phyloP scores from a whole-genome alignment of 768 basidiomycete species.

The Serpula lacrymans region DNA sequence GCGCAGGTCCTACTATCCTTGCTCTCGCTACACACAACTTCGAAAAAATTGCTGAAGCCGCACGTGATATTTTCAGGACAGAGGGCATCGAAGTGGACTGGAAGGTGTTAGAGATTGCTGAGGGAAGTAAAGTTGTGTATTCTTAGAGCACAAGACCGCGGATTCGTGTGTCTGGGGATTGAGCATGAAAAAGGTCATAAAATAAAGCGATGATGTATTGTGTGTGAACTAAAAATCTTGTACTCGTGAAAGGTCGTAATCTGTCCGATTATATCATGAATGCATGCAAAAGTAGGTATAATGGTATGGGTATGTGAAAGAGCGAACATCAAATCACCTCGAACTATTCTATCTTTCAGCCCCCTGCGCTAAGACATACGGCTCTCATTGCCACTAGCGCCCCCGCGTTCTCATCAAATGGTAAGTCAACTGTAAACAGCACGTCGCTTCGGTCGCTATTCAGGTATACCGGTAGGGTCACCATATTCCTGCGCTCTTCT shows the following conservation, averaged over 20 bases:
- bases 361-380: conserved; percentile 85
- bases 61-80: conserved; percentile 65
- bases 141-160: too few species aligned
- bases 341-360: conserved; percentile 39
- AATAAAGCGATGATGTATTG: too few species aligned
- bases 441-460: conserved; percentile 88
- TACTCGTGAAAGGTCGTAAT: not conserved
- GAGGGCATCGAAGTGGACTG: conserved; percentile 84
- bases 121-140: too few species aligned
- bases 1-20: conserved; percentile 96
- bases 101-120: conserved; percentile 75
- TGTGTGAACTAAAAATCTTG: too few species aligned
- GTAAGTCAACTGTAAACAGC: conserved; percentile 84
- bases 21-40: conserved; percentile 88
- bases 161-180: not conserved
- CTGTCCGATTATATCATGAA: not conserved
- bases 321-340: too few species aligned
- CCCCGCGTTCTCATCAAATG: conserved; percentile 65
- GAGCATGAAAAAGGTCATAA: conserved; percentile 34
- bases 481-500: conserved; percentile 36
- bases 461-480: conserved; percentile 90
- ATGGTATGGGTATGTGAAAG: too few species aligned
- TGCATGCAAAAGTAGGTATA: too few species aligned
- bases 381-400: conserved; percentile 82
- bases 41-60: conserved; percentile 81